Evolutionary conservation across 169 alveolate species (phyloP).

Genomic region (Plasmodium adleri): DNA sequence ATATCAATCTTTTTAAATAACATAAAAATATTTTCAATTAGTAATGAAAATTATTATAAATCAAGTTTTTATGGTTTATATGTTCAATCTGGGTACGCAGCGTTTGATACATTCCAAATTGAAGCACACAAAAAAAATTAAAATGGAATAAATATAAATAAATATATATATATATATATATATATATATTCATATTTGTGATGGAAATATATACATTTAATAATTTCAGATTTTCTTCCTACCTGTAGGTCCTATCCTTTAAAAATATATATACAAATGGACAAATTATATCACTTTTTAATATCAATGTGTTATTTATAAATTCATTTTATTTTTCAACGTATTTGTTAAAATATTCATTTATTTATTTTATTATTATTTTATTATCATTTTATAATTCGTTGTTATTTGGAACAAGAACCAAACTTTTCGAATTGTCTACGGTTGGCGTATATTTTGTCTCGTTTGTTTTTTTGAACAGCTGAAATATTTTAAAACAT

Average conservation of each 20-base stretch:
- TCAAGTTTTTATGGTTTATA: slow-evolving; percentile 35
- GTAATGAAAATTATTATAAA: slow-evolving; percentile 32
- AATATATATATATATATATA: not conserved
- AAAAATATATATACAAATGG: no score
- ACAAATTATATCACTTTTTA: no score
- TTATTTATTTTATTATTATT: no score
- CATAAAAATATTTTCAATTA: slow-evolving; percentile 26
- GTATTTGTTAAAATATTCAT: no score
- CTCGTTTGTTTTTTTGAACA: slow-evolving; percentile 8
- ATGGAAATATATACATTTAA: not conserved
- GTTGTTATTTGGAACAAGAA: slow-evolving; percentile 1
- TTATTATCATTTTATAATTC: slow-evolving; percentile 12
- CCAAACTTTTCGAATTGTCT: slow-evolving; percentile 20
- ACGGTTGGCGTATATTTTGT: not conserved
- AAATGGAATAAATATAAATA: not conserved
- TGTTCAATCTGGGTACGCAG: slow-evolving; percentile 44
- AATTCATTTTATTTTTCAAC: no score
- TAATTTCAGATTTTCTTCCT: no score
- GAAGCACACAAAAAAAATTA: not conserved
- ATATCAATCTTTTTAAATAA: slow-evolving; percentile 26
- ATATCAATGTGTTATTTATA: no score
- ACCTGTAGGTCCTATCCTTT: no score
- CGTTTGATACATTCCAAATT: slow-evolving; percentile 58
- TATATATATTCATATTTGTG: not conserved
- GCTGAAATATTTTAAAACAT: slow-evolving; percentile 3